Evolutionary conservation across 2,329 filamentous ascomycete genomes (phyloP), one percentile per base, ranked within the genome.

Genomic region (Beauveria scarabaeidicola): DNA sequence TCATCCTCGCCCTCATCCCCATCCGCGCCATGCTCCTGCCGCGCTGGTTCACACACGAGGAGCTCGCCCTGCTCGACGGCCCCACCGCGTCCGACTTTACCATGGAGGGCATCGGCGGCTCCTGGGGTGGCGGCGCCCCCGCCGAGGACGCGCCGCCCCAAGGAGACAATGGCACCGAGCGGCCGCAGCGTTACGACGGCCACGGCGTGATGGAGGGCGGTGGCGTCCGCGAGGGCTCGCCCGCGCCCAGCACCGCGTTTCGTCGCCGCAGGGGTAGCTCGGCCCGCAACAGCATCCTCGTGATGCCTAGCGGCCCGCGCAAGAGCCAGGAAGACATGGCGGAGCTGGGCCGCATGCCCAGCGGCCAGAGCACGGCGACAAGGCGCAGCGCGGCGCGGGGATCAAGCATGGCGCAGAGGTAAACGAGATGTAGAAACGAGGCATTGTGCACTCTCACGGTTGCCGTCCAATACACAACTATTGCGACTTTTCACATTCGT

Each of bases 11-110:
- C 17, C 76, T 91, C 5, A 85, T 91, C 25, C 88, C 88, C 0
- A 72, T 86, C 2, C 80, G 88, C 9, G 82, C 85, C 1, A 75
- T 83, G 61, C 62, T 90, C 6, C 75, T 91, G 64, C 88, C 88
- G 1, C 74, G 74, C 38, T 78, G 82, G 69, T 86, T 91, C 64
- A 77, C 75, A 0, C 67, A 73, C 0, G 78, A 82, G 50, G 88
- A 91, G 70, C 74, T 91, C 25, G 73, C 73, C 0, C 69, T 79
- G 8, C 73, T 92, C 23, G 89, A 93, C 68, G 86, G 76, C n/a
- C 86, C 88, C 0, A 91, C 89, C 0, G 89, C 89, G 1, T 88
- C 85, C 59, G 78, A 82, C 9, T 90, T 90, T 61, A 90, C 84
- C 0, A 90, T 91, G 86, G 86, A 90, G 71, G 87, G 85, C 61